These are phyloP conservation scores for Fusarium palustre DNA, from an alignment of 2,329 filamentous ascomycete species.

Conservation along the genomic window DNA sequence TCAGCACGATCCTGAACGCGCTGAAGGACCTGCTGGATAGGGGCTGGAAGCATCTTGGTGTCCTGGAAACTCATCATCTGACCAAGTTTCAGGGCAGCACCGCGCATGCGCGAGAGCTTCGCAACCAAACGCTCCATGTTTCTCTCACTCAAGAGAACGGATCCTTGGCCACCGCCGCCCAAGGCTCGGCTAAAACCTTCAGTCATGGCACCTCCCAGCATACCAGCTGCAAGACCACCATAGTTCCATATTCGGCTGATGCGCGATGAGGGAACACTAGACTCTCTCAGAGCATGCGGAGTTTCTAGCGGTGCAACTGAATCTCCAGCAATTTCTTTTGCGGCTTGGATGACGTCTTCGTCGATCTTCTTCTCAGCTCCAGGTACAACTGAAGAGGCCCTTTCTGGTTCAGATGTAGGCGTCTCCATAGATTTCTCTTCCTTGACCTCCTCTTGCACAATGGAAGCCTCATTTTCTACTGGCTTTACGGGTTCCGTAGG, in stretches of 20 bases:
- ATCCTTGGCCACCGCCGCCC: slow-evolving; percentile 75
- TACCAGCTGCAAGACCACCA: slow-evolving; percentile 89
- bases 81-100: slow-evolving; percentile 94
- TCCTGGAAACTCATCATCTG: slow-evolving; percentile 99
- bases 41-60: slow-evolving; percentile 88
- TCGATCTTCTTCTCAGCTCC: slow-evolving; percentile 24
- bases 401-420: background rate
- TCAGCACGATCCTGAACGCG: slow-evolving; percentile 96
- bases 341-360: slow-evolving; percentile 39
- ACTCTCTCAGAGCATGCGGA: slow-evolving; percentile 82
- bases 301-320: slow-evolving; percentile 36
- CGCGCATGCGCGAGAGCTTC: slow-evolving; percentile 95
- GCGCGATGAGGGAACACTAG: slow-evolving; percentile 87
- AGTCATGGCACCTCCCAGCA: slow-evolving; percentile 91
- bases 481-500: background rate
- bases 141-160: slow-evolving; percentile 84
- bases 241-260: slow-evolving; percentile 95
- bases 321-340: slow-evolving; percentile 44
- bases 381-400: background rate
- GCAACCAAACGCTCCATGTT: slow-evolving; percentile 95
- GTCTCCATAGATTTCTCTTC: background rate
- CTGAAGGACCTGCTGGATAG: slow-evolving; percentile 90
- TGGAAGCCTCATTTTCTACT: background rate
- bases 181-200: slow-evolving; percentile 86
- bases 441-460: background rate